Evolutionary conservation across 1,284 basidiomycete genomes (phyloP).

Genomic region (Meripilus lineatus): DNA sequence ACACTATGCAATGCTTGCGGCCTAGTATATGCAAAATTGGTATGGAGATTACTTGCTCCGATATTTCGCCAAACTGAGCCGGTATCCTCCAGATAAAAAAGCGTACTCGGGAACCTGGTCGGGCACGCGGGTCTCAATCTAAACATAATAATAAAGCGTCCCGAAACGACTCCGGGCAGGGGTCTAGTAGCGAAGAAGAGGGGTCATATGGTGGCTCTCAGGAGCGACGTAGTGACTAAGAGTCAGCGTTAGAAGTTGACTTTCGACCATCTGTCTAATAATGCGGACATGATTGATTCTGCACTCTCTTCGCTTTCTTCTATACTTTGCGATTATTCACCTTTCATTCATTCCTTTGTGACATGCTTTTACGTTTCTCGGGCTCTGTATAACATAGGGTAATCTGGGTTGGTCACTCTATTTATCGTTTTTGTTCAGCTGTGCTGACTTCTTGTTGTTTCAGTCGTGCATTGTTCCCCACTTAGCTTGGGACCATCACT

Average conservation of each 20-base stretch:
- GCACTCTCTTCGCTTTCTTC: no score
- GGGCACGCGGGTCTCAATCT: constrained; percentile 15
- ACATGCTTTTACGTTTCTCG: not conserved
- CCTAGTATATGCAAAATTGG: constrained; percentile 73
- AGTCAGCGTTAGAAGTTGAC: constrained; percentile 7
- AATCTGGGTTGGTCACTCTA: no score
- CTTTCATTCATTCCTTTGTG: not conserved
- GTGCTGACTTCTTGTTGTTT: no score
- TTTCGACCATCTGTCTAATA: not conserved
- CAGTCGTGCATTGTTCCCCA: no score
- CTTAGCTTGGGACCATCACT: no score
- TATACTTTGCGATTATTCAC: no score
- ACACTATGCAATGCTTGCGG: constrained; percentile 77
- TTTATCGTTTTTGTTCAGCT: no score
- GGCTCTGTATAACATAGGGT: constrained; percentile 7
- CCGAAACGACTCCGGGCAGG: constrained; percentile 21
- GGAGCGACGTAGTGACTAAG: constrained; percentile 26
- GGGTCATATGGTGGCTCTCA: constrained; percentile 31
- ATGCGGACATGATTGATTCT: not conserved
- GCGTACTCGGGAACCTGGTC: constrained; percentile 29
- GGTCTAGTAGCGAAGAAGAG: constrained; percentile 28
- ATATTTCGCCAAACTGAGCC: constrained; percentile 1
- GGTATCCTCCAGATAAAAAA: constrained; percentile 30
- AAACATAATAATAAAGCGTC: constrained; percentile 10
- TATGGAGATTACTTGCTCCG: constrained; percentile 36